Conservation (phyloP, 2,329 filamentous ascomycete genomes). For the Aspergillus calidoustus region DNA sequence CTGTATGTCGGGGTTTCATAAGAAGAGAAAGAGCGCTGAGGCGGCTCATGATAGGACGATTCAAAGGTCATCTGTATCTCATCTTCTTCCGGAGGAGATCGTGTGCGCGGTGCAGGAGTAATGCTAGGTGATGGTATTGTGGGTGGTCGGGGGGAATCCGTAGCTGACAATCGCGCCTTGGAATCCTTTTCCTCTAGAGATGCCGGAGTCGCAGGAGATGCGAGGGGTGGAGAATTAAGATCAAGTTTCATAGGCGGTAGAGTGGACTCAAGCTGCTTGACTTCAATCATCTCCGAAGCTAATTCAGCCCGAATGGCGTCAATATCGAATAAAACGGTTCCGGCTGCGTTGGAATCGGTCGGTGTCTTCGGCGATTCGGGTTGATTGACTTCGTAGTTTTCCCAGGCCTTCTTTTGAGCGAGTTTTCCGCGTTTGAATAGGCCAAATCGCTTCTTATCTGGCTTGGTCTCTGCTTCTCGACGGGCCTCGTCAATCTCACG, state of each 20-base stretch:
- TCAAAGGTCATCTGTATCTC: constrained; percentile 73
- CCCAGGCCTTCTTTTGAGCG: constrained; percentile 84
- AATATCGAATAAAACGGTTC: constrained; percentile 83
- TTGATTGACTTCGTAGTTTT: constrained; percentile 78
- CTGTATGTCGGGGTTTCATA: constrained; percentile 20
- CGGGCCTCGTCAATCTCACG: constrained; percentile 95
- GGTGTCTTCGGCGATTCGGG: constrained; percentile 34
- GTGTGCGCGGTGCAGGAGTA: constrained; percentile 16
- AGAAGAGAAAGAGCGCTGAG: constrained; percentile 26
- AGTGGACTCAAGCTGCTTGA: constrained; percentile 84
- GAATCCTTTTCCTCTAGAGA: constrained; percentile 42
- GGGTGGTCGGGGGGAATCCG: constrained; percentile 27
- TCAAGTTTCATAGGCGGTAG: constrained; percentile 87
- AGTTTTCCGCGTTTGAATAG: constrained; percentile 80
- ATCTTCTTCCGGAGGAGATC: constrained; percentile 32
- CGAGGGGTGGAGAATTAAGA: constrained; percentile 41
- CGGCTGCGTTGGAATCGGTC: constrained; percentile 34
- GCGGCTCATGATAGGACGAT: constrained; percentile 58
- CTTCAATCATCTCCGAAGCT: constrained; percentile 70
- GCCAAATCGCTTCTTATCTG: constrained; percentile 71
- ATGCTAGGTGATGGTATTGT: constrained; percentile 24
- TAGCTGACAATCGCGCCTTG: constrained; percentile 48
- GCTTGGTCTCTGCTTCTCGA: constrained; percentile 80
- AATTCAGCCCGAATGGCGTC: constrained; percentile 90
- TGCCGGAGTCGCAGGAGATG: constrained; percentile 25